phyloP scores from a whole-genome alignment of 345 rosid genomes.

The Rhizophora mangle region DNA sequence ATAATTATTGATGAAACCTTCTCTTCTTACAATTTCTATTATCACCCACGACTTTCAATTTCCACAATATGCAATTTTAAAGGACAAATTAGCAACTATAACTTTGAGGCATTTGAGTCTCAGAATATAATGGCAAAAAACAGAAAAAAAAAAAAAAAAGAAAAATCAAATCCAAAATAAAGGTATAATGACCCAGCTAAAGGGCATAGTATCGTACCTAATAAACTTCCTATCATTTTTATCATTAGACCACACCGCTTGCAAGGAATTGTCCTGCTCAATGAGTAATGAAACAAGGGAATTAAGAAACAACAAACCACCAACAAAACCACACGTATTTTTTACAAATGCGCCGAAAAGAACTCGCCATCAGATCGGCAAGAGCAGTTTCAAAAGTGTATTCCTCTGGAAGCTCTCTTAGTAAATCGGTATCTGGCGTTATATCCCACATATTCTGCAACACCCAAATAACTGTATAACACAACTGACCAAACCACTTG shows the following conservation, averaged over 20 bases:
- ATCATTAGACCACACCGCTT: conserved; percentile 59
- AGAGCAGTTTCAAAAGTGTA: conserved; percentile 66
- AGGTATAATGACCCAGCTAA: background rate
- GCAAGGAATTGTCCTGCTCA: conserved; percentile 73
- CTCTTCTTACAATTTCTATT: too few species aligned
- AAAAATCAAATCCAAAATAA: background rate
- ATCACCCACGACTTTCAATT: too few species aligned
- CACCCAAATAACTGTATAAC: conserved; percentile 8
- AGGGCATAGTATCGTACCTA: conserved; percentile 37
- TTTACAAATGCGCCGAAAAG: background rate
- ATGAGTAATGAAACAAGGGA: conserved; percentile 12
- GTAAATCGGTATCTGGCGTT: conserved; percentile 60
- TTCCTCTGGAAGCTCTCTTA: conserved; percentile 57
- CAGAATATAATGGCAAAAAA: background rate
- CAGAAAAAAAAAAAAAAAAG: background rate
- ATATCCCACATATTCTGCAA: conserved; percentile 77
- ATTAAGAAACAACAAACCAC: background rate
- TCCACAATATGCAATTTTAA: too few species aligned
- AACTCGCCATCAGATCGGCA: conserved; percentile 67
- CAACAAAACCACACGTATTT: background rate
- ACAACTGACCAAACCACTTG: background rate
- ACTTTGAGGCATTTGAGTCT: background rate
- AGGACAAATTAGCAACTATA: background rate
- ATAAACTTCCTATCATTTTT: conserved; percentile 41
- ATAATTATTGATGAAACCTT: too few species aligned